Evolutionary conservation across 176 grass and related monocot genomes (phyloP), one percentile per base, ranked within the genome.

Genomic region (Urochloa ruziziensis): DNA sequence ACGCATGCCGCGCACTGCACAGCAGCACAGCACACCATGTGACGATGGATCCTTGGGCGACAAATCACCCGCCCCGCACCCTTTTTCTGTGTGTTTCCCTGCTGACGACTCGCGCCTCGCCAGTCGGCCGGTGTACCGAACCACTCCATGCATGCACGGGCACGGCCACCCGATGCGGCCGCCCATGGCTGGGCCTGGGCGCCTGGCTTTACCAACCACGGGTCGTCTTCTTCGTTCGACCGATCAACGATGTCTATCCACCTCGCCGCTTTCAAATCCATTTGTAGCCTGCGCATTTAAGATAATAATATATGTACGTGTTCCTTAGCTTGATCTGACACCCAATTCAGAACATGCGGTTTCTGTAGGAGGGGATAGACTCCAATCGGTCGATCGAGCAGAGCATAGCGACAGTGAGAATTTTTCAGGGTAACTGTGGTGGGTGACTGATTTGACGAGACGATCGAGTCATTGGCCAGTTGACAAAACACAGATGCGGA

Each of bases 11-110:
- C n/a, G n/a, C n/a, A n/a, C n/a, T n/a, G n/a, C n/a, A n/a, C n/a
- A n/a, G n/a, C n/a, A n/a, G 21, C 56, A 59, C n/a, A 27, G 74
- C 74, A 88, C 14, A 60, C 60, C 75, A 89, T 67, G 87, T 84
- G 81, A 84, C 6, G 13, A 67, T 57, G 36, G 48, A 47, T 60
- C 29, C 80, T 42, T 68, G 54, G 37, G 62, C 86, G 37, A 83
- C 80, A 73, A 83, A 84, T 66, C 81, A 62, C 47, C 28, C 46
- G 48, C 47, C n/a, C 28, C 60, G n/a, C n/a, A n/a, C n/a, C n/a
- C n/a, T 74, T 88, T 80, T 74, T 51, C 76, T 14, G 21, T 28
- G 28, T 37, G 75, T 62, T 56, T 65, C 49, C 49, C 67, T 14
- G 39, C 62, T 53, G 29, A 37, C 74, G 54, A n/a, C 14, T n/a